phyloP scores from a whole-genome alignment of 2,329 filamentous ascomycete species.

The Pleomassaria siparia region DNA sequence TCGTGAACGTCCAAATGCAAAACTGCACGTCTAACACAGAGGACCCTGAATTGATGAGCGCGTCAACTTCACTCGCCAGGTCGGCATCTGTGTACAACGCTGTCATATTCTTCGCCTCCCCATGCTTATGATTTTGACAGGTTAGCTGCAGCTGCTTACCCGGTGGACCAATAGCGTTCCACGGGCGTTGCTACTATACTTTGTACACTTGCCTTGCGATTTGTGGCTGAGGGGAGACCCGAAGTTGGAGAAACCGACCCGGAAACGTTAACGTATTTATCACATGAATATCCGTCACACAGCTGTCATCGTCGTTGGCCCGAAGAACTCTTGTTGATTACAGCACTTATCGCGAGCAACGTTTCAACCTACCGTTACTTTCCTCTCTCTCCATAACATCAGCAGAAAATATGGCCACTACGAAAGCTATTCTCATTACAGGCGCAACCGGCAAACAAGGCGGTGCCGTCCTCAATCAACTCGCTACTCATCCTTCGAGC shows the following conservation, averaged over 20 bases:
- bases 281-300: neutral
- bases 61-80: too few relatives aligned
- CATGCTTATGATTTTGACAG: too few relatives aligned
- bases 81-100: too few relatives aligned
- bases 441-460: constrained; percentile 52
- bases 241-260: neutral
- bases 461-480: constrained; percentile 46
- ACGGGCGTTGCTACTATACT: neutral
- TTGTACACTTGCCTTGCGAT: neutral
- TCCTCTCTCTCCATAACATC: neutral
- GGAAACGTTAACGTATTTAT: too few relatives aligned
- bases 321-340: neutral
- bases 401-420: neutral
- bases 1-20: too few relatives aligned
- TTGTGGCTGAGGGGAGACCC: constrained; percentile 2
- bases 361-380: neutral
- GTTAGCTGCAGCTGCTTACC: neutral
- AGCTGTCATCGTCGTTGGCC: neutral
- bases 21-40: too few relatives aligned
- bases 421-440: constrained; percentile 43
- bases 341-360: neutral
- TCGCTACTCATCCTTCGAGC: constrained; percentile 38
- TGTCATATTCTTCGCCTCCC: too few relatives aligned
- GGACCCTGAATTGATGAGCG: too few relatives aligned
- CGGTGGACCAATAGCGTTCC: neutral